phyloP scores from a whole-genome alignment of 2,329 filamentous ascomycete genomes.

The Penicillium sp. region DNA sequence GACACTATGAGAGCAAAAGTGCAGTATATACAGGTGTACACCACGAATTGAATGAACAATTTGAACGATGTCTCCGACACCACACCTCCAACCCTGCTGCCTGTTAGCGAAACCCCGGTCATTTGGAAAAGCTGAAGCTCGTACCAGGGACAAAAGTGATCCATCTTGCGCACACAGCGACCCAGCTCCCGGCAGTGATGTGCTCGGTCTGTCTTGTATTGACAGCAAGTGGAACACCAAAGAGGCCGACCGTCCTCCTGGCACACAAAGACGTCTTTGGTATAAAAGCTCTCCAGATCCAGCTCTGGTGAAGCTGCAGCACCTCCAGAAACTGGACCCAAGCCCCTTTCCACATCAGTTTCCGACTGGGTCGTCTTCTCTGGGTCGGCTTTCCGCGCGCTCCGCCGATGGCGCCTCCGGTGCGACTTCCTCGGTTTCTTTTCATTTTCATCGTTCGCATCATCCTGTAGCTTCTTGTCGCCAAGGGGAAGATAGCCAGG shows the following conservation, averaged over 20 bases:
- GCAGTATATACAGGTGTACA: conserved; percentile 71
- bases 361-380: conserved; percentile 26
- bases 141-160: conserved; percentile 88
- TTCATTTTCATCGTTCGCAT: conserved; percentile 24
- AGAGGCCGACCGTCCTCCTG: conserved; percentile 79
- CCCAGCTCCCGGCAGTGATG: conserved; percentile 84
- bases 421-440: conserved; percentile 19
- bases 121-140: not conserved
- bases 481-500: conserved; percentile 74
- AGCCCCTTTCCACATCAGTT: conserved; percentile 32
- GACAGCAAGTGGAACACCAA: conserved; percentile 82
- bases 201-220: conserved; percentile 84
- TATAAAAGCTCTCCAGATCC: conserved; percentile 76
- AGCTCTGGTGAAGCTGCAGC: conserved; percentile 54
- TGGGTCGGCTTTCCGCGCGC: conserved; percentile 23
- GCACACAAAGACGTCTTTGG: conserved; percentile 80
- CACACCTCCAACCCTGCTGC: conserved; percentile 78
- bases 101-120: conserved; percentile 8
- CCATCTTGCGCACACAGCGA: conserved; percentile 85
- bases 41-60: conserved; percentile 86
- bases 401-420: conserved; percentile 24
- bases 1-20: conserved; percentile 64
- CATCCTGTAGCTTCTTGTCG: conserved; percentile 38
- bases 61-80: conserved; percentile 86
- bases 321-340: conserved; percentile 25